Conservation (phyloP, 1,284 basidiomycete species). For the Ustilago shanxiensis region DNA sequence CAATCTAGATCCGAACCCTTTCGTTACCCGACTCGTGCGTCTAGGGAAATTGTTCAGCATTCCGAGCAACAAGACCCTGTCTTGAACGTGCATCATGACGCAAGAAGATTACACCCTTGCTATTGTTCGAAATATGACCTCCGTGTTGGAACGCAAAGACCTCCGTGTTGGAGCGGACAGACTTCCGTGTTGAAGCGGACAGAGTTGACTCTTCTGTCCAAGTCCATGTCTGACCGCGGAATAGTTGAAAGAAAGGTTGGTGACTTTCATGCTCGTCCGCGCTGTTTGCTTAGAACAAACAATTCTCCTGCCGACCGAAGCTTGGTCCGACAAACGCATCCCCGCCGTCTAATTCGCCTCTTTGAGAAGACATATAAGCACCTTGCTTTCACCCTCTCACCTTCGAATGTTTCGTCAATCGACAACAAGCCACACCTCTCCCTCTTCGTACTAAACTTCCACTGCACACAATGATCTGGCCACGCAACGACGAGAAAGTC, state of each 20-base stretch:
- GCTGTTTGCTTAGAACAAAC: background rate
- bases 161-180: no score
- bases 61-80: background rate
- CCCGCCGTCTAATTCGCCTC: background rate
- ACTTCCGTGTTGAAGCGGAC: background rate
- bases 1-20: background rate
- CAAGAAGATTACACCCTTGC: background rate
- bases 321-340: no score
- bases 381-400: no score
- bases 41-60: background rate
- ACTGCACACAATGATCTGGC: slow-evolving; percentile 47
- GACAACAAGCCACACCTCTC: no score
- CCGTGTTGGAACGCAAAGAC: no score
- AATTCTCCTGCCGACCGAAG: background rate
- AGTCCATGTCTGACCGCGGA: background rate
- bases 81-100: slow-evolving; percentile 6
- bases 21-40: no score
- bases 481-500: slow-evolving; percentile 29
- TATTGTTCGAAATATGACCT: background rate
- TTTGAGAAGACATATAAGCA: background rate
- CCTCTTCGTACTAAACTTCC: background rate
- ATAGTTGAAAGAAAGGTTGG: background rate
- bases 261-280: background rate
- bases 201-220: background rate
- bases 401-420: background rate